Conservation (phyloP, 2,329 filamentous ascomycete species). For the Sporothrix variecibatus region DNA sequence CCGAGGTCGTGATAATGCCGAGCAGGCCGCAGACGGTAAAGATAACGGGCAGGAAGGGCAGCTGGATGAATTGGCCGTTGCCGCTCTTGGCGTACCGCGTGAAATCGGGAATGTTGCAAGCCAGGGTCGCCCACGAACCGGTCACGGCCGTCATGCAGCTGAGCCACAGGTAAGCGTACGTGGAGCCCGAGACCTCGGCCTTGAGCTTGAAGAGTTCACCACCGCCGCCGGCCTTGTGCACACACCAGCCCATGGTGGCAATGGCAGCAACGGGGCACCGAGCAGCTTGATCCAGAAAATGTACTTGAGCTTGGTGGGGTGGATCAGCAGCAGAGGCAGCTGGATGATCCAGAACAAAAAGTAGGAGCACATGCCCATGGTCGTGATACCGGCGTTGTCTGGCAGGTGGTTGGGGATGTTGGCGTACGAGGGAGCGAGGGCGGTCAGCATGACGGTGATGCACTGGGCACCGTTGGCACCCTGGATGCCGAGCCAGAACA, state of each 20-base stretch:
- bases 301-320: slow-evolving; percentile 28
- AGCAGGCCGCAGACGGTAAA: slow-evolving; percentile 52
- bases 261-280: slow-evolving; percentile 59
- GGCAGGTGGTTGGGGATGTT: slow-evolving; percentile 43
- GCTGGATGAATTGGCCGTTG: slow-evolving; percentile 44
- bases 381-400: slow-evolving; percentile 42
- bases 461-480: slow-evolving; percentile 50
- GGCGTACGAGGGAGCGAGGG: slow-evolving; percentile 39
- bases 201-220: slow-evolving; percentile 42
- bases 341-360: slow-evolving; percentile 45
- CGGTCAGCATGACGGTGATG: slow-evolving; percentile 37
- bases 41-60: slow-evolving; percentile 50
- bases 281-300: slow-evolving; percentile 53
- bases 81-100: slow-evolving; percentile 43
- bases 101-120: slow-evolving; percentile 58
- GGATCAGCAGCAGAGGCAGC: slow-evolving; percentile 33
- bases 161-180: slow-evolving; percentile 49
- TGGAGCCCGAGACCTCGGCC: slow-evolving; percentile 43
- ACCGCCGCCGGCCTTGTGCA: slow-evolving; percentile 58
- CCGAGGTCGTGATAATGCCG: slow-evolving; percentile 61
- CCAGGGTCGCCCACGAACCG: slow-evolving; percentile 46
- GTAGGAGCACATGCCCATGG: slow-evolving; percentile 42
- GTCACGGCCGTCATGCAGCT: slow-evolving; percentile 50
- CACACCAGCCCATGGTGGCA: slow-evolving; percentile 64
- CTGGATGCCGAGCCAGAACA: slow-evolving; percentile 44